Evolutionary conservation across 2,329 filamentous ascomycete species (phyloP), one percentile per base, ranked within the genome.

Genomic region (Penicillium thymicola): DNA sequence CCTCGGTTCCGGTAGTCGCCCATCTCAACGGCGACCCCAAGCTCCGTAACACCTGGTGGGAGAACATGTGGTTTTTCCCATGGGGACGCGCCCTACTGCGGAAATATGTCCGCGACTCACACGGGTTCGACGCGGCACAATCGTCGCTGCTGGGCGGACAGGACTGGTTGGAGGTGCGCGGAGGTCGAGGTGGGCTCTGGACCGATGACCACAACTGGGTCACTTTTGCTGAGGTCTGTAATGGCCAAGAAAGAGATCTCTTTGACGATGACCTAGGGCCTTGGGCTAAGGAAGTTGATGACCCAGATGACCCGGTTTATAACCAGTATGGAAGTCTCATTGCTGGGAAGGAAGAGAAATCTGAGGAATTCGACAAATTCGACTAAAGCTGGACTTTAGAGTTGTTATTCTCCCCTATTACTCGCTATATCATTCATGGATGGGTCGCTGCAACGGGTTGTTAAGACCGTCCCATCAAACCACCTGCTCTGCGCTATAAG

Each of bases 101-200:
- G 44, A 76, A 75, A 57, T 78, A 79, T 61, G 73, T 81, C 59
- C 78, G 79, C 51, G 72, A 69, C 13, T 69, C 76, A 0, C 76
- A 75, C 41, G 76, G 75, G 0, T 61, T 76, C 1, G 68, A 73
- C 30, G 75, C 76, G 0, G 76, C 78, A 14, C 74, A 78, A 53
- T 73, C 73, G 10, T 74, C 76, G 0, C 71, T 77, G 7, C 70
- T 77, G 0, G 80, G 79, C 13, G 79, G 78, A 3, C 75, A 79
- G 48, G 70, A 74, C 1, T 74, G 73, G 67, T 80, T 79, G 78
- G 78, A 83, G 61, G 66, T 72, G 52, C 75, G 80, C 14, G 81
- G 80, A 10, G 81, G 81, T 0, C 74, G 73, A n/a, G 81, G 81
- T 3, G 82, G 81, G 8, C 68, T 82, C 4, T 84, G 82, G 82